Evolutionary conservation across 164 flowering plant genomes (phyloP).

Genomic region (Nymphaea thermarum): DNA sequence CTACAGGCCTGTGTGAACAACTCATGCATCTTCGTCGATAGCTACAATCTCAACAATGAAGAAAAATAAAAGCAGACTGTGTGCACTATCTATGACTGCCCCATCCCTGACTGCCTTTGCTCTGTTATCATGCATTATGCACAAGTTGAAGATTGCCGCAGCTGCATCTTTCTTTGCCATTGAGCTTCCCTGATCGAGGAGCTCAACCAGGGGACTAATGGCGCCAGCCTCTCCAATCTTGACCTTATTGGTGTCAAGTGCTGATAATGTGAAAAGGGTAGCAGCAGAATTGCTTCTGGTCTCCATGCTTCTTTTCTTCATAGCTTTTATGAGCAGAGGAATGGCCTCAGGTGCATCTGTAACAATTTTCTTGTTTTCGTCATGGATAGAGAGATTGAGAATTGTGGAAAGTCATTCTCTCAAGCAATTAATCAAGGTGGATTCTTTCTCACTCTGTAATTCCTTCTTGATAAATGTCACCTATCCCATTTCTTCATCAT

Average conservation of each 20-base stretch:
- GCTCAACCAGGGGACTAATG: slow-evolving; percentile 42
- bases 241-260: slow-evolving; percentile 58
- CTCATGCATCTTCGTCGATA: no score
- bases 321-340: slow-evolving; percentile 49
- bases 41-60: no score
- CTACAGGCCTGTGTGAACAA: no score
- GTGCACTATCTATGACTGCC: no score
- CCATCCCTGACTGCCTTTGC: slow-evolving; percentile 55
- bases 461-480: slow-evolving; percentile 20
- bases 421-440: slow-evolving; percentile 29
- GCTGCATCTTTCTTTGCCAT: slow-evolving; percentile 75
- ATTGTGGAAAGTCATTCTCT: slow-evolving; percentile 42
- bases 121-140: slow-evolving; percentile 57
- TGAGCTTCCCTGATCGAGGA: slow-evolving; percentile 56
- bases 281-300: slow-evolving; percentile 83
- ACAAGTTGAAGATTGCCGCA: slow-evolving; percentile 66
- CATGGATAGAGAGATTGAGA: slow-evolving; percentile 69
- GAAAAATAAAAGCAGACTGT: no score
- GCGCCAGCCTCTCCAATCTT: slow-evolving; percentile 67
- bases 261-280: slow-evolving; percentile 71
- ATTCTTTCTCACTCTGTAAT: slow-evolving; percentile 29
- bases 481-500: neutral
- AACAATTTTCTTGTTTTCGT: slow-evolving; percentile 63
- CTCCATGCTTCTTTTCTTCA: slow-evolving; percentile 46
- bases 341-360: slow-evolving; percentile 57